Conservation (phyloP, 1,284 basidiomycete genomes). For the Polyporus tsugae region DNA sequence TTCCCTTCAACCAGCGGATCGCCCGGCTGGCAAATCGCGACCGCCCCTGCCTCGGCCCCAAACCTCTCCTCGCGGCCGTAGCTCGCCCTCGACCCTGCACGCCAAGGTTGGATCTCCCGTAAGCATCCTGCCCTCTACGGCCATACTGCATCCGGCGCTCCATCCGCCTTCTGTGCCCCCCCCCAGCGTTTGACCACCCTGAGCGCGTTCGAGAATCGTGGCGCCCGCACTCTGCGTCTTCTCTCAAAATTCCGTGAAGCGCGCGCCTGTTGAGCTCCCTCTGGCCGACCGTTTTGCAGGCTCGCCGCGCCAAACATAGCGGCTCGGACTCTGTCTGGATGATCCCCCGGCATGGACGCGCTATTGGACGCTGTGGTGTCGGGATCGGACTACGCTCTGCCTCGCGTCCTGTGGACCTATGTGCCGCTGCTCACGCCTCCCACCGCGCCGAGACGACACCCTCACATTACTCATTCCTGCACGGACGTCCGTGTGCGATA, state of each 20-base stretch:
- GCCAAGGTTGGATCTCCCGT: constrained; percentile 5
- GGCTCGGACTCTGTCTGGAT: not conserved
- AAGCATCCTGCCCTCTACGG: constrained; percentile 6
- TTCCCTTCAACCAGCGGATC: constrained; percentile 3
- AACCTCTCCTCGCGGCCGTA: not conserved
- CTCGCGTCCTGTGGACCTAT: not conserved
- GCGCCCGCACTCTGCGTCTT: not conserved
- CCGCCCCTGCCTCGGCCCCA: not conserved
- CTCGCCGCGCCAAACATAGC: not conserved
- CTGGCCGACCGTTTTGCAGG: not conserved
- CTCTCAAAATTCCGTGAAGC: not conserved
- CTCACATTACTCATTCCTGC: not conserved
- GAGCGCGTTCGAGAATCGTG: not conserved
- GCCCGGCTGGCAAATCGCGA: not conserved
- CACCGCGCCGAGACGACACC: not conserved
- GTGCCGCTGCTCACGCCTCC: not conserved
- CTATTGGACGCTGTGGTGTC: not conserved
- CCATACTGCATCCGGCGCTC: not conserved
- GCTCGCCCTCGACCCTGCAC: constrained; percentile 10
- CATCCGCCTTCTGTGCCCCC: not conserved
- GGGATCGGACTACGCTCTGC: not conserved
- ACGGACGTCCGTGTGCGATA: not conserved
- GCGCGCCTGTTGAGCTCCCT: not conserved
- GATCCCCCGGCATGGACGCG: not conserved
- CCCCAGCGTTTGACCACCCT: not conserved